These are phyloP conservation scores for Eucommia ulmoides DNA, from an alignment of 257 asterid species.

Conservation along the genomic window DNA sequence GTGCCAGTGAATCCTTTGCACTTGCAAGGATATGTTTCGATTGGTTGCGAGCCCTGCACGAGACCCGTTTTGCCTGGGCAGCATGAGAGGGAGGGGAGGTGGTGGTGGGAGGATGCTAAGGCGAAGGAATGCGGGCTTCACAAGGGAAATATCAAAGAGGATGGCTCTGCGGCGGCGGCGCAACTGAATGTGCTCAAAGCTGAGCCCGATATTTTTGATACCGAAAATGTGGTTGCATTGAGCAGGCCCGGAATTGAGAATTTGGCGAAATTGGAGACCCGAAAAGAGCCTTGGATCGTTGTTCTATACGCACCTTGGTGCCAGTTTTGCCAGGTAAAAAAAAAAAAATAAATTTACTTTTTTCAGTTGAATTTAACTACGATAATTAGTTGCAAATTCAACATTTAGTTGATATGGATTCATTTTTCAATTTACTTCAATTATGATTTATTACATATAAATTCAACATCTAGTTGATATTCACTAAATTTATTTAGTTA, in stretches of 20 bases:
- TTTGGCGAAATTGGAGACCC: constrained; percentile 41
- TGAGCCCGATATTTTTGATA: constrained; percentile 37
- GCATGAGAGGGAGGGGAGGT: constrained; percentile 88
- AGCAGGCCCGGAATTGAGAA: constrained; percentile 74
- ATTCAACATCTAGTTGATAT: too few species aligned
- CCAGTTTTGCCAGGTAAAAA: constrained; percentile 59
- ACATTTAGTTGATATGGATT: too few species aligned
- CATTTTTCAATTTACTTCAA: too few species aligned
- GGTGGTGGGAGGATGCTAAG: constrained; percentile 98
- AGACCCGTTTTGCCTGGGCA: constrained; percentile 74
- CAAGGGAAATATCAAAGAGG: constrained; percentile 75
- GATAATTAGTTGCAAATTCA: too few species aligned
- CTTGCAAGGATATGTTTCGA: constrained; percentile 56
- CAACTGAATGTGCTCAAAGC: constrained; percentile 17
- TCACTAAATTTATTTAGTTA: too few species aligned
- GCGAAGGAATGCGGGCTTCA: constrained; percentile 91
- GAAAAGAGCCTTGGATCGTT: constrained; percentile 72
- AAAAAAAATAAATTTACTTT: too few species aligned
- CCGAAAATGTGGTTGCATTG: constrained; percentile 33
- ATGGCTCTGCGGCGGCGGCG: constrained; percentile 10
- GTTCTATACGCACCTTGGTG: constrained; percentile 93
- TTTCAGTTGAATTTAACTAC: too few species aligned
- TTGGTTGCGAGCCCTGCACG: constrained; percentile 93
- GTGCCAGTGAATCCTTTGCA: constrained; percentile 77
- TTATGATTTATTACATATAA: too few species aligned